Evolutionary conservation across 495 filamentous ascomycete genomes (phyloP).

Genomic region (Hypoxylon lienhwacheense): DNA sequence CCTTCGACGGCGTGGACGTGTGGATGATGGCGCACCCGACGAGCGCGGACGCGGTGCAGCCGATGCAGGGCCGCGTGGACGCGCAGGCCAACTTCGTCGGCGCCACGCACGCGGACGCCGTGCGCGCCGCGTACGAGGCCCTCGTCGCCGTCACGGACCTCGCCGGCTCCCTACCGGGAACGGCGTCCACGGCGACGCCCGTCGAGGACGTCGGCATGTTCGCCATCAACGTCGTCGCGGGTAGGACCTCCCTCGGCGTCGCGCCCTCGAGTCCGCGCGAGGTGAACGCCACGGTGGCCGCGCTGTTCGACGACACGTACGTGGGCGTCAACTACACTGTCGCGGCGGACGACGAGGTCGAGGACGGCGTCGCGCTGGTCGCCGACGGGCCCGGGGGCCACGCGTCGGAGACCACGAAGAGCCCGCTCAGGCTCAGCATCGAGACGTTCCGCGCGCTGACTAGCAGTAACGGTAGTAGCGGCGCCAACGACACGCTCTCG

Average conservation of each 20-base stretch:
- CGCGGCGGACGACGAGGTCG: slow-evolving; percentile 8
- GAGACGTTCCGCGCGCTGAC: slow-evolving; percentile 30
- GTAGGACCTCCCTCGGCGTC: slow-evolving; percentile 24
- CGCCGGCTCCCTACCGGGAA: slow-evolving; percentile 15
- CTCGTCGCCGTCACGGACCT: slow-evolving; percentile 27
- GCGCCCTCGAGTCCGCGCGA: slow-evolving; percentile 13
- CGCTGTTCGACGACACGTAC: slow-evolving; percentile 24
- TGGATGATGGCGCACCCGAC: slow-evolving; percentile 56
- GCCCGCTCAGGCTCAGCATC: slow-evolving; percentile 28
- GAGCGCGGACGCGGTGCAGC: slow-evolving; percentile 26
- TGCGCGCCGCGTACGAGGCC: slow-evolving; percentile 28
- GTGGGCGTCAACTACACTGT: slow-evolving; percentile 23
- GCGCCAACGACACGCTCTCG: slow-evolving; percentile 1
- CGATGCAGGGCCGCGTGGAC: slow-evolving; percentile 32
- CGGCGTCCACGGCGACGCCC: slow-evolving; percentile 20
- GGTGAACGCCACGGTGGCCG: slow-evolving; percentile 19
- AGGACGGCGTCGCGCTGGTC: slow-evolving; percentile 17
- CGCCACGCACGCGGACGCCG: slow-evolving; percentile 18
- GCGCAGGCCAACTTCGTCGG: slow-evolving; percentile 21
- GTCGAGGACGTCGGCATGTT: slow-evolving; percentile 50
- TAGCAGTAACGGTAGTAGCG: no score
- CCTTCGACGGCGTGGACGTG: slow-evolving; percentile 56
- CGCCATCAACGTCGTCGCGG: slow-evolving; percentile 38
- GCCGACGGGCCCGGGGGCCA: slow-evolving; percentile 35
- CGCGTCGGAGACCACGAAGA: slow-evolving; percentile 28